Base-by-base conservation (phyloP, 495 filamentous ascomycete species). In the Penicillium silybi region DNA sequence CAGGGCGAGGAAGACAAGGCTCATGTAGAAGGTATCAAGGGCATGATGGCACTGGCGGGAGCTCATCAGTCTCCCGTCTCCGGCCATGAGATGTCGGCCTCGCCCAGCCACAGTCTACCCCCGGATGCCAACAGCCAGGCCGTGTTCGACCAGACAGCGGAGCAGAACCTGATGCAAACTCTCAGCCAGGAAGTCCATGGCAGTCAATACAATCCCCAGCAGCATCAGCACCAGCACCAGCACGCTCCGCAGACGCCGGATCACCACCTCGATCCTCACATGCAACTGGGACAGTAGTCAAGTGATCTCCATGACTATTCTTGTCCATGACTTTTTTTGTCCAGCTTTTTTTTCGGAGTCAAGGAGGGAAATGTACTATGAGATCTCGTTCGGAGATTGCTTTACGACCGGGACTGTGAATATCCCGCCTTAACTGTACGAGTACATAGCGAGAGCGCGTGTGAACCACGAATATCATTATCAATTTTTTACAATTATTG, bases 1-100 rank as follows among this genome's bases (percentile, higher is more conserved):
- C 81, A 83, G 51, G 76, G 78, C 32, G 84, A 85, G 44, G 87
- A 89, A 53, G 85, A 90, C 48, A 81, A 83, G 57, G 84, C 85
- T 4, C 84, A 84, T 50, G 73, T 88, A n/a, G 78, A 89, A 50
- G 84, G 85, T 9, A 76, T 89, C 26, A 80, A 89, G 58, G 83
- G 84, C 11, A 85, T 91, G 59, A 80, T 88, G 73, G 74, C 78
- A 2, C 70, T 85, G 34, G 79, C 77, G 3, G 73, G 75, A 23
- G 74, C 72, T 20, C 72, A 77, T 47, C 50, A 67, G 17, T 67
- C 71, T 22, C 70, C 61, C 15, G 69, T 71, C 15, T 41, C 53
- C 18, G 66, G 71, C 0, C 69, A 74, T 44, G 73, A 77, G 50
- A 72, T 77, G 69, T 74, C 74, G 41, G 74, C 72, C 6, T 77